phyloP scores from a whole-genome alignment of 2,329 filamentous ascomycete genomes.

The Tolypocladium ophioglossoides region DNA sequence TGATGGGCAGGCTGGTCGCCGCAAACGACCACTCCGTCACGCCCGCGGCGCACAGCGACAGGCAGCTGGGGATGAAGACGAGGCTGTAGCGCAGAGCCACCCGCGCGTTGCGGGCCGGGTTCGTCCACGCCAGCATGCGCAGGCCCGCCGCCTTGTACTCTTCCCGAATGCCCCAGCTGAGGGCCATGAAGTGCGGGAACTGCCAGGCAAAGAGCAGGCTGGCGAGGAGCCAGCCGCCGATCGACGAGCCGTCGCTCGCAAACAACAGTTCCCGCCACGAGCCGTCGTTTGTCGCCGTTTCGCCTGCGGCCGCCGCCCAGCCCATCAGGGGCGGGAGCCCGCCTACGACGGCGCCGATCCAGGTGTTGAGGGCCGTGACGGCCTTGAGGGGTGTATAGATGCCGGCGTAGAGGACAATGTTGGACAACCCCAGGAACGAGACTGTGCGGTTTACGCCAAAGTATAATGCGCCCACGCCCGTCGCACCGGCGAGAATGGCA shows the following conservation, averaged over 20 bases:
- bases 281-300: slow-evolving; percentile 66
- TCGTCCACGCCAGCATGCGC: slow-evolving; percentile 74
- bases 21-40: slow-evolving; percentile 84
- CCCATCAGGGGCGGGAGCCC: slow-evolving; percentile 95
- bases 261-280: slow-evolving; percentile 72
- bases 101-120: slow-evolving; percentile 73
- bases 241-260: slow-evolving; percentile 45
- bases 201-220: slow-evolving; percentile 88
- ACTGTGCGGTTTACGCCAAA: slow-evolving; percentile 92
- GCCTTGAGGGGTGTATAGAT: slow-evolving; percentile 90
- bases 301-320: slow-evolving; percentile 89
- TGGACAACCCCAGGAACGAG: slow-evolving; percentile 70
- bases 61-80: slow-evolving; percentile 76
- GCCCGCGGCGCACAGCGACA: slow-evolving; percentile 65
- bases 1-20: slow-evolving; percentile 68
- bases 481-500: slow-evolving; percentile 58
- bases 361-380: slow-evolving; percentile 79
- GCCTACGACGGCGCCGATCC: slow-evolving; percentile 87
- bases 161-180: slow-evolving; percentile 78
- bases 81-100: slow-evolving; percentile 84
- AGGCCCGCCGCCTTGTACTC: slow-evolving; percentile 70
- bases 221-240: slow-evolving; percentile 84
- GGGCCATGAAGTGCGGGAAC: slow-evolving; percentile 94
- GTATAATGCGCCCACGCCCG: slow-evolving; percentile 66
- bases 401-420: slow-evolving; percentile 84